phyloP scores from a whole-genome alignment of 768 basidiomycete species.

The Boletales sp. region DNA sequence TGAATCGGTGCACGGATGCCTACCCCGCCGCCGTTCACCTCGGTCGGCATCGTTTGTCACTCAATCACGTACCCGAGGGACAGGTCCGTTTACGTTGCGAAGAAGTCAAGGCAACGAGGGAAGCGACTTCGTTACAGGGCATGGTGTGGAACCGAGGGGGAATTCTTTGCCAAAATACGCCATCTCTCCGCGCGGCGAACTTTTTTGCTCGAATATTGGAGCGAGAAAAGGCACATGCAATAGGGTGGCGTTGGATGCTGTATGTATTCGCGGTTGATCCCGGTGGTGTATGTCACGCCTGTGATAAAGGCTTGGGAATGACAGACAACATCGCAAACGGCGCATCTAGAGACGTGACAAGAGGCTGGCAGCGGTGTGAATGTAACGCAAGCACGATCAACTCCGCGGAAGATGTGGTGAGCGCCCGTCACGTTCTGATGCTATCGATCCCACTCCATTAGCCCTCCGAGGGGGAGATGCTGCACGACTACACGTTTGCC shows the following conservation, averaged over 20 bases:
- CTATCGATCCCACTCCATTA: constrained; percentile 61
- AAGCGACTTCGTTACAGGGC: background rate
- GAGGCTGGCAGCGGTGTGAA: constrained; percentile 16
- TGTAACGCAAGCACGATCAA: constrained; percentile 2
- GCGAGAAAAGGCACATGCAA: background rate
- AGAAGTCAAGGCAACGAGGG: constrained; percentile 12
- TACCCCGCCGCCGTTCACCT: constrained; percentile 2
- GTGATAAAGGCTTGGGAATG: constrained; percentile 11
- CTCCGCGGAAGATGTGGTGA: constrained; percentile 15
- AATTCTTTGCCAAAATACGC: background rate
- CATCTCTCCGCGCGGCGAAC: background rate
- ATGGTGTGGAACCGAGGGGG: background rate
- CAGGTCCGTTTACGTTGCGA: constrained; percentile 8
- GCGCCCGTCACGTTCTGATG: background rate
- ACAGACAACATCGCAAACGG: background rate
- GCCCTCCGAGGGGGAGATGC: constrained; percentile 82
- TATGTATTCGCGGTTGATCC: background rate
- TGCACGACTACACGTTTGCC: constrained; percentile 96
- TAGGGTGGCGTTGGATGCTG: background rate
- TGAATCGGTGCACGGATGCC: background rate
- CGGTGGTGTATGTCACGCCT: background rate
- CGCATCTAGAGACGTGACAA: background rate
- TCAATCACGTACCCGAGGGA: background rate
- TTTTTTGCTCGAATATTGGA: background rate
- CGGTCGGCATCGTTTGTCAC: constrained; percentile 1